Base-by-base conservation (phyloP, 768 basidiomycete species). In the Lepiota venenata region DNA sequence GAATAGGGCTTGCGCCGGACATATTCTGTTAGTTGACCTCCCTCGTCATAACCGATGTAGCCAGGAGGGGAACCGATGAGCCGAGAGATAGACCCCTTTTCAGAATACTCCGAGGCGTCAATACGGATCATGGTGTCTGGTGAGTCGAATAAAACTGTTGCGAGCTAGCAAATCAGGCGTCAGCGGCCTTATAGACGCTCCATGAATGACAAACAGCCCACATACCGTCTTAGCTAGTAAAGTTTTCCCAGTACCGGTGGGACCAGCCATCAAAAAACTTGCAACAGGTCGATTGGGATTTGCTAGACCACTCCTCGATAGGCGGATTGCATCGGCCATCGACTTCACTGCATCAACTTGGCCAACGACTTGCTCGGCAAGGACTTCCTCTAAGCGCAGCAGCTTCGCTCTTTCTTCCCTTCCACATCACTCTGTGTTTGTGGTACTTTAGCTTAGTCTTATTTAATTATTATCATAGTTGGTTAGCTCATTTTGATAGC, bases 351-450 rank as follows among this genome's bases (percentile, higher is more conserved):
- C 95, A 59, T 94, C 89, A 1, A 82, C 82, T 67, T 98, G 96
- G 0, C 96, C 94, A 42, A 98, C 85, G 16, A 98, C 92, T 35
- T 80, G 83, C 50, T 78, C 71, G 20, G 82, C 74, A 38, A 99
- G 75, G 35, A 88, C 80, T 66, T 87, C 88, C 71, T 98, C 96
- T 87, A 98, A 84, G 63, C 77, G 74, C 38, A 93, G 70, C 22
- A 93, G 72, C 69, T 96, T 95, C 66, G 98, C 93, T 69, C 85
- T 87, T 73, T 98, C 91, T n/a, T n/a, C n/a, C n/a, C n/a, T n/a
- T n/a, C n/a, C n/a, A n/a, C n/a, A n/a, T n/a, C n/a, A n/a, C n/a
- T n/a, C n/a, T n/a, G n/a, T n/a, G n/a, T n/a, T n/a, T n/a, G n/a
- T n/a, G n/a, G n/a, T n/a, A n/a, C n/a, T n/a, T n/a, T n/a, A n/a